Base-by-base conservation (phyloP, 805 yeast species). In the Cyberlindnera bimundalis region DNA sequence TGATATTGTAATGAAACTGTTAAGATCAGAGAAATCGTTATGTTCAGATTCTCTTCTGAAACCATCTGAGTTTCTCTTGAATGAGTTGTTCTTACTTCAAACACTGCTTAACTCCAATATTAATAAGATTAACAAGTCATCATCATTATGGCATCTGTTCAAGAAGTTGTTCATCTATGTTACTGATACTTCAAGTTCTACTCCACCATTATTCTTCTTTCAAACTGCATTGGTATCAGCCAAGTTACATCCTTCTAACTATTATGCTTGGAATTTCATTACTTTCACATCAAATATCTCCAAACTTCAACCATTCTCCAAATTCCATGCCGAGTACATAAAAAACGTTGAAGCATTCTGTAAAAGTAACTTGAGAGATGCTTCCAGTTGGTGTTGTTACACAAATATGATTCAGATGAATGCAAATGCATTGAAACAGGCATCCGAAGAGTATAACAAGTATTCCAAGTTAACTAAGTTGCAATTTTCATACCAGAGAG, bases 231-330 rank as follows among this genome's bases (percentile, higher is more conserved):
- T 59, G 2, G 33, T 31, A 6, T 59, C 71, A 1, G 68, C 62
- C 1, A 43, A 45, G 9, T 37, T 53, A 5, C 73, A 68, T 43
- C 46, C 53, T 15, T 55, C 67, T 0, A 68, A 67, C 40, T 68
- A 66, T 38, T 68, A 68, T 39, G 59, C 70, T 6, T 68, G 72
- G 70, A 59, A 61, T 39, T 57, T 66, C n/a, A 35, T 58, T 9
- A 51, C 60, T 21, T 66, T 67, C 61, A 40, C 53, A 12, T 55
- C 48, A 21, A 65, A 62, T 41, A 39, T 51, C 9, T 36, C 53
- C 1, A 40, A 53, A 8, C 23, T 37, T 1, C 18, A 20, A 18
- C 10, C 37, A 1, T 17, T 28, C 3, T 33, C 41, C 16, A 15
- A 8, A 3, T 15, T 16, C 13, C 33, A 36, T 19, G n/a, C 6